phyloP scores from a whole-genome alignment of 1,284 basidiomycete genomes.

The Chalciporus sp. region DNA sequence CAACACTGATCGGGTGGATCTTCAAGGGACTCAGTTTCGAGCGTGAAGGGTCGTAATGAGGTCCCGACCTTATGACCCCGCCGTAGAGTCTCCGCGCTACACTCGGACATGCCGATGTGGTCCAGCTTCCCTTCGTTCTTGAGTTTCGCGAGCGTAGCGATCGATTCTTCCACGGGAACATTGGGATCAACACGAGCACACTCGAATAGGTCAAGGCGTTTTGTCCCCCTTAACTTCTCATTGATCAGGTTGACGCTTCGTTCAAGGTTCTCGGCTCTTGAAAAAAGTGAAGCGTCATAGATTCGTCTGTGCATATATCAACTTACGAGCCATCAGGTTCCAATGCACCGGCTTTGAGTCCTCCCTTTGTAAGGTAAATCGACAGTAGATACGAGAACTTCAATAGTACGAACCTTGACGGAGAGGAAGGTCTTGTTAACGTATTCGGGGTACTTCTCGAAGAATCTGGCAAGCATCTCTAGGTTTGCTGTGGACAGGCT shows the following conservation, averaged over 20 bases:
- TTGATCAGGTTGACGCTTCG: slow-evolving; percentile 41
- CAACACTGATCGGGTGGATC: slow-evolving; percentile 48
- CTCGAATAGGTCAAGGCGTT: slow-evolving; percentile 53
- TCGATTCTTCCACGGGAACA: slow-evolving; percentile 40
- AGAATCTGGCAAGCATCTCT: slow-evolving; percentile 46
- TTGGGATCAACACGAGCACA: slow-evolving; percentile 42
- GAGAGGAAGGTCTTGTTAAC: slow-evolving; percentile 50
- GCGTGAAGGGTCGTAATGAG: slow-evolving; percentile 2
- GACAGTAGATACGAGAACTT: neutral
- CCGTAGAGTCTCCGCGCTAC: slow-evolving; percentile 49
- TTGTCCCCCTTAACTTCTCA: slow-evolving; percentile 26
- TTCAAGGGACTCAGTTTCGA: slow-evolving; percentile 14
- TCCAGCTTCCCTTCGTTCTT: slow-evolving; percentile 48
- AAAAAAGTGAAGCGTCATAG: neutral
- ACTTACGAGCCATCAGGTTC: slow-evolving; percentile 18
- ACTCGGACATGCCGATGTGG: slow-evolving; percentile 58
- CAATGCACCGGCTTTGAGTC: neutral
- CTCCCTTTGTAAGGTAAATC: slow-evolving; percentile 5
- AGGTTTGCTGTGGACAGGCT: slow-evolving; percentile 39
- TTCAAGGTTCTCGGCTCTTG: slow-evolving; percentile 40
- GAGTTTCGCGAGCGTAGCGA: slow-evolving; percentile 35
- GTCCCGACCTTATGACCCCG: slow-evolving; percentile 42
- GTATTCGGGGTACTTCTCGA: slow-evolving; percentile 53
- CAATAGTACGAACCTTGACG: slow-evolving; percentile 33
- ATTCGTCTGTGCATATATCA: no score